Base-by-base conservation (phyloP, 768 basidiomycete genomes). In the Russula sp. region DNA sequence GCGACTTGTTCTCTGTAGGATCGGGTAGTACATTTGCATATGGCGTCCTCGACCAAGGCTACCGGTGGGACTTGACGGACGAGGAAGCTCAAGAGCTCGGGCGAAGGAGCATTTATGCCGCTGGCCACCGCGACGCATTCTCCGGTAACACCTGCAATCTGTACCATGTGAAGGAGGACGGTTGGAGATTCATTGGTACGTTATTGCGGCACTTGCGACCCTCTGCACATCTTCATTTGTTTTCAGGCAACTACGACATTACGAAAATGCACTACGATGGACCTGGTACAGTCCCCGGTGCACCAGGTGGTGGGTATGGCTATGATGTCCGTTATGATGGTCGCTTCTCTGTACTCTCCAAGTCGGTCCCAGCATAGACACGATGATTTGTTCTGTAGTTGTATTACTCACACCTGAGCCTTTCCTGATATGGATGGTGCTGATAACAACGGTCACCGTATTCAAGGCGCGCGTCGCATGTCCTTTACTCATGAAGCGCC, bases 1-100 rank as follows among this genome's bases (percentile, higher is more conserved):
- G 97, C 55, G 87, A 99, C 74, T 75, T 98, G n/a, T 99, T 99
- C 80, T 97, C 94, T 6, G 97, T 99, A 40, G 97, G 97, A 34
- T 98, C 96, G 4, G 97, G 97, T 70, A 93, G 91, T 73, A 98
- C 97, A 7, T 97, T 94, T 69, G 97, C 97, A n/a, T 98, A 98
- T 71, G 96, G 97, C 81, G 93, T 98, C 2, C 81, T 97, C 53
- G 97, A 98, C 75, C 95, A 97, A 76, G 94, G 89, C 13, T 94
- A 95, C 73, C 84, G 78, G 63, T 98, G 91, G 91, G 94, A 98
- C 71, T 76, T 99, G 63, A 84, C 87, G 22, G 93, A 91, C 62
- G 94, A 87, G 64, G 96, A 97, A 65, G 97, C 97, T 2, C 89
- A 93, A 72, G 97, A 98, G 71, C 85, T 98, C 31, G 97, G 89